Base-by-base conservation (phyloP, 768 basidiomycete genomes). In the Lactarius pseudohatsudake region DNA sequence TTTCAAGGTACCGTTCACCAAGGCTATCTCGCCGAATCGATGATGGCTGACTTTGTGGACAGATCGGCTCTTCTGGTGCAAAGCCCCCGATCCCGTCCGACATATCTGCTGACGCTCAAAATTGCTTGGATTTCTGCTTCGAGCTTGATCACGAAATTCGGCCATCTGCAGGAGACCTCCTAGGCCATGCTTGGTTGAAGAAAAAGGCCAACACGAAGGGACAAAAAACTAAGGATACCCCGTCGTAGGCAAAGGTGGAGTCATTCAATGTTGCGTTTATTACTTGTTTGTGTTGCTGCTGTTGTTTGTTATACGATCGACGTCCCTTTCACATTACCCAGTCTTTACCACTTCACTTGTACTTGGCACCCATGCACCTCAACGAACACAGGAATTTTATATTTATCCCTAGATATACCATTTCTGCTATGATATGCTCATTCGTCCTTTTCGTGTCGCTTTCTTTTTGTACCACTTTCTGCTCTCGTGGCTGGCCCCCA, bases 41-140 rank as follows among this genome's bases (percentile, higher is more conserved):
- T 22, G 22, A 45, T 64, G 36, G 18, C 57, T 62, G 43, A 38
- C 63, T 22, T 61, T 38, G 30, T 26, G 30, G 62, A 20, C 70
- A 98, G 94, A 98, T 99, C 73, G 96, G 96, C 7, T 92, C 93
- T 18, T 91, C 85, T 16, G 88, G 88, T 15, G 90, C 91, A 13
- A 88, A 89, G 73, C 96, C 97, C 0, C 80, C 88, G 2, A 92
- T 92, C 63, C 97, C 97, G 0, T 86, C 89, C 0, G 96, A 99
- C 74, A 96, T 98, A 62, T 93, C 94, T 3, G 70, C 86, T 1
- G 94, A 96, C 15, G 94, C 94, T 0, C 89, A 90, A 59, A 88
- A 90, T 71, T 96, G 98, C 79, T 81, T 99, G 57, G 82, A 85
- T 30, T 83, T 84, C 69, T 95, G 96, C 4, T 97, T 98, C 73